Percentiles rank a stretch among this genome's conserved stretches.
phyloP scores from a whole-genome alignment of 148 eudicot genomes.

The Rhododendron molle region DNA sequence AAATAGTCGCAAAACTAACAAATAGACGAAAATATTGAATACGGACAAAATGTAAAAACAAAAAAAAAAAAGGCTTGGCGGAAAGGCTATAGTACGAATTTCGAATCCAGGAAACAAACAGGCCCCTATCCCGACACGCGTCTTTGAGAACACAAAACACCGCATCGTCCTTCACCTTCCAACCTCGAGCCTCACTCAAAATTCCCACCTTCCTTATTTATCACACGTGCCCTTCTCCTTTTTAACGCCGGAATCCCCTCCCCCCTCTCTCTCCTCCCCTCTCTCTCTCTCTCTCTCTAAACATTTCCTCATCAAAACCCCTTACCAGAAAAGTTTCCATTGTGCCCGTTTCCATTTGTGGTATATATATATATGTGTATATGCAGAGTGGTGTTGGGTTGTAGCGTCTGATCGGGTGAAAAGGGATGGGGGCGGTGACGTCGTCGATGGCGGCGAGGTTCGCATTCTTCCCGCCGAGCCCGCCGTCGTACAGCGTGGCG shows the following conservation, averaged over 20 bases:
- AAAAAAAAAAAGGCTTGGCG: too few species aligned
- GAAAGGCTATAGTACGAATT: background rate
- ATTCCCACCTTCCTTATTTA: background rate
- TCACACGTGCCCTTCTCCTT: slow-evolving; percentile 43
- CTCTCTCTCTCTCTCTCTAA: slow-evolving; percentile 7
- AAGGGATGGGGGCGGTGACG: slow-evolving; percentile 67
- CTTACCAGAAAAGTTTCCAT: background rate
- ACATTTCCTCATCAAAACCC: slow-evolving; percentile 12
- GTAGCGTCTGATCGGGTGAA: background rate
- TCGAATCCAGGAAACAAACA: background rate
- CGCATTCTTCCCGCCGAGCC: slow-evolving; percentile 82
- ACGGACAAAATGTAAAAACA: too few species aligned
- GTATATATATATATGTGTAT: background rate
- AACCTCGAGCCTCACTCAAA: background rate
- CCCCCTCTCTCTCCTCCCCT: slow-evolving; percentile 7
- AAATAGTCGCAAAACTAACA: too few species aligned
- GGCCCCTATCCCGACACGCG: background rate
- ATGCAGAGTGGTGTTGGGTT: background rate
- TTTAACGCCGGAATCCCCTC: slow-evolving; percentile 48
- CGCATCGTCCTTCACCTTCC: background rate
- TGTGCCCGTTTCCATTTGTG: too few species aligned
- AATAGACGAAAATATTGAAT: too few species aligned
- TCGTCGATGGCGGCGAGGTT: slow-evolving; percentile 88
- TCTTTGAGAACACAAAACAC: too few species aligned
- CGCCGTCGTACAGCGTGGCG: slow-evolving; percentile 65